phyloP scores from a whole-genome alignment of 345 rosid genomes.

The Salix koriyanagi region DNA sequence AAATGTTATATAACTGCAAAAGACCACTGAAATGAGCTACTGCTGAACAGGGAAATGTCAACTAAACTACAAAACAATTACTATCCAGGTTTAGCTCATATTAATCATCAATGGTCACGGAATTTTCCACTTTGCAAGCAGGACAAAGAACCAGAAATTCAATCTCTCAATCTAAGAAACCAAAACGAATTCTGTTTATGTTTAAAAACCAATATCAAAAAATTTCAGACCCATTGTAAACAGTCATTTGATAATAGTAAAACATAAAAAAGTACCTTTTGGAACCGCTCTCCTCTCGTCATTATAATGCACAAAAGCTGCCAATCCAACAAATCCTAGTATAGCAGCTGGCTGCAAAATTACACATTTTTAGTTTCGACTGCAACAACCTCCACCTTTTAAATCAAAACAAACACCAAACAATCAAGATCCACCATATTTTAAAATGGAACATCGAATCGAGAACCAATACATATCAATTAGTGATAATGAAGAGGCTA shows the following conservation, averaged over 20 bases:
- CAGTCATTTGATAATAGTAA: not conserved
- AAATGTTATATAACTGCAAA: not conserved
- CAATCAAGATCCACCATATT: not conserved
- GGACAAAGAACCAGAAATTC: not conserved
- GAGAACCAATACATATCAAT: not conserved
- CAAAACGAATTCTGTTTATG: not conserved
- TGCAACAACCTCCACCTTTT: not conserved
- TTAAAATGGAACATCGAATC: not conserved
- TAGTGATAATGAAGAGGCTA: conserved; percentile 12
- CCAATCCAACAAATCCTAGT: conserved; percentile 58
- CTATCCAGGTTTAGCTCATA: too few species aligned
- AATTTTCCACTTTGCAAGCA: not conserved
- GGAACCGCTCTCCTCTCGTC: conserved; percentile 71
- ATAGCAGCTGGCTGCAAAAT: conserved; percentile 56
- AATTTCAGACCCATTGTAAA: not conserved
- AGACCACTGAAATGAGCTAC: not conserved
- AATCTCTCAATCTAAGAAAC: not conserved
- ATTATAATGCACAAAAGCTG: conserved; percentile 58
- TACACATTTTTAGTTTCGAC: not conserved
- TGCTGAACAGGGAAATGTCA: not conserved
- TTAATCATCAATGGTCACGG: not conserved
- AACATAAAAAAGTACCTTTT: conserved; percentile 41
- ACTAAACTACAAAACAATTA: not conserved
- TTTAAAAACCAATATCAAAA: not conserved
- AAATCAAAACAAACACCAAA: not conserved